Evolutionary conservation across 169 alveolate species (phyloP).

Genomic region (Neospora caninum): DNA sequence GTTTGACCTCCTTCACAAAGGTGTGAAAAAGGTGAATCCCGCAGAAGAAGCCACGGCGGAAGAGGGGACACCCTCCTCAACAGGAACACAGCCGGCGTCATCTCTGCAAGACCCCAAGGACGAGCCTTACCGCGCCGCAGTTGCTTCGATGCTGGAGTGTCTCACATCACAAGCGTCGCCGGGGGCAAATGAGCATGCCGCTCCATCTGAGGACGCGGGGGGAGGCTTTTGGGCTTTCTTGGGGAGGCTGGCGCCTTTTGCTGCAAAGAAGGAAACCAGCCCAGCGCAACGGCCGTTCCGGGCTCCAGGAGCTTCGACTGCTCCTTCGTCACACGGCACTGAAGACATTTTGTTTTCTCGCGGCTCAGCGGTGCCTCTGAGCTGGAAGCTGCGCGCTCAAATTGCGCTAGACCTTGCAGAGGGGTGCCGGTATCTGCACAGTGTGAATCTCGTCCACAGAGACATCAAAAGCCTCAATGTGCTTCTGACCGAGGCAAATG

Average conservation of each 20-base stretch:
- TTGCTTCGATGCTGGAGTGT: not conserved
- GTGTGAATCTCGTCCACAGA: slow-evolving; percentile 81
- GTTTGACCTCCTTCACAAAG: slow-evolving; percentile 79
- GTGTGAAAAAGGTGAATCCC: not conserved
- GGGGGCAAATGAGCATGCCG: not conserved
- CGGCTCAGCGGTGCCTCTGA: slow-evolving; percentile 42
- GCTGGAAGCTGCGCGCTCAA: slow-evolving; percentile 79
- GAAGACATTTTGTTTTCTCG: slow-evolving; percentile 15
- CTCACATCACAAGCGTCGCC: not conserved
- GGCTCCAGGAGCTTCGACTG: not conserved
- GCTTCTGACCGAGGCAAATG: slow-evolving; percentile 71
- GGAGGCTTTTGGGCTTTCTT: slow-evolving; percentile 11
- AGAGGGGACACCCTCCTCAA: not conserved
- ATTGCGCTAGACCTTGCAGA: slow-evolving; percentile 84
- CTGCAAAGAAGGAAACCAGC: not conserved
- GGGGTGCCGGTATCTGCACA: slow-evolving; percentile 85
- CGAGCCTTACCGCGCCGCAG: not conserved
- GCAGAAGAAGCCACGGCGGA: not conserved
- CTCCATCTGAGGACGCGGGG: not conserved
- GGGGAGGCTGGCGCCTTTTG: not conserved
- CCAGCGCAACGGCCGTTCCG: not conserved
- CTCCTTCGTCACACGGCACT: too few relatives aligned
- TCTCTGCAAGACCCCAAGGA: not conserved
- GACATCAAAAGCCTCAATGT: slow-evolving; percentile 88
- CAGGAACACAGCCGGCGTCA: not conserved